A percentile compares a stretch with the other conserved stretches of the same genome.
phyloP scores from a whole-genome alignment of 2,329 filamentous ascomycete genomes.

The Botrytis hyacinthi region DNA sequence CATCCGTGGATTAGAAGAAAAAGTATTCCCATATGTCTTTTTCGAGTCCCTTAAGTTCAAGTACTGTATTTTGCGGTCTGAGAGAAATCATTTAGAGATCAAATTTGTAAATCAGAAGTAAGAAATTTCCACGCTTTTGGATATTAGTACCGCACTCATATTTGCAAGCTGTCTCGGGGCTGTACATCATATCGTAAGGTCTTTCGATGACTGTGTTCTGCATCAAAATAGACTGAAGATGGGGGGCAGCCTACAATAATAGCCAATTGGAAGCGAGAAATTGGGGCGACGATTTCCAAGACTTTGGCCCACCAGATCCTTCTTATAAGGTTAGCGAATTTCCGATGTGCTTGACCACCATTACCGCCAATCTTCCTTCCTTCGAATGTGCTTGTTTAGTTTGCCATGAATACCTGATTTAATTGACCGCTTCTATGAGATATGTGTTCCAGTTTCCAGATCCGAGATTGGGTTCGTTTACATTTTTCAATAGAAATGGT shows the following conservation, averaged over 20 bases:
- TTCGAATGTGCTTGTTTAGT: not conserved
- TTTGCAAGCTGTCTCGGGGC: not conserved
- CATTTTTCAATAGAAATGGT: not conserved
- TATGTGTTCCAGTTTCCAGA: not conserved
- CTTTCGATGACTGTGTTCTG: not conserved
- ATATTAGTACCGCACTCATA: not conserved
- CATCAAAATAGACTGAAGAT: not conserved
- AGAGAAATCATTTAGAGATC: not conserved
- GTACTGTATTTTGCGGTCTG: not conserved
- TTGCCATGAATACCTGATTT: not conserved
- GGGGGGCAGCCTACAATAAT: not conserved
- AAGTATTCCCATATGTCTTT: not conserved
- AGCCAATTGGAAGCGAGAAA: not conserved
- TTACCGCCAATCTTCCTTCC: not conserved
- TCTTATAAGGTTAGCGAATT: not conserved
- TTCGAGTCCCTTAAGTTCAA: not conserved
- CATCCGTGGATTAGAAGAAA: not conserved
- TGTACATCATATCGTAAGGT: not conserved
- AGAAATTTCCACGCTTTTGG: not conserved
- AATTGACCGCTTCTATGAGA: not conserved
- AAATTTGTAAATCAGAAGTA: not conserved
- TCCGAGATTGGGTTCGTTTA: not conserved
- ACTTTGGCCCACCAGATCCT: not conserved
- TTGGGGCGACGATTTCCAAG: not conserved
- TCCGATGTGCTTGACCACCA: not conserved